Evolutionary conservation across 148 eudicot species (phyloP).

Genomic region (Rhododendron henanense): DNA sequence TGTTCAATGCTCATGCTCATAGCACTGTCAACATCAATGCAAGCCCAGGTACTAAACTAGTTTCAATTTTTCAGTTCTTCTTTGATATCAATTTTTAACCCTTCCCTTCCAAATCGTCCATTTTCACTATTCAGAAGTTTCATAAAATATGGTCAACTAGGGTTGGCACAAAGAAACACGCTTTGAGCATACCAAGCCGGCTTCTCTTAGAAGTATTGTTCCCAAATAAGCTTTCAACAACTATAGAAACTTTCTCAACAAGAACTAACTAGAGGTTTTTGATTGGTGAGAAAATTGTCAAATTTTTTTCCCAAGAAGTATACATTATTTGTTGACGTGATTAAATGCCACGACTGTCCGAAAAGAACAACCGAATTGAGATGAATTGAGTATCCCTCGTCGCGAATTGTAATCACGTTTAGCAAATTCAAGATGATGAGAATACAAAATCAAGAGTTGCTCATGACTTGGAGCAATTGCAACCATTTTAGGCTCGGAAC

Average conservation of each 20-base stretch:
- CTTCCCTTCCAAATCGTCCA: background rate
- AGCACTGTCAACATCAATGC: constrained; percentile 29
- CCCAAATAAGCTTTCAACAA: too few species aligned
- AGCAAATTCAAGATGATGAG: background rate
- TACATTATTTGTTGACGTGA: too few species aligned
- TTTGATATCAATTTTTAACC: background rate
- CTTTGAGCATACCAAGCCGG: too few species aligned
- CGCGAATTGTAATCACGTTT: background rate
- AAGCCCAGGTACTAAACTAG: constrained; percentile 30
- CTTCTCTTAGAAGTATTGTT: too few species aligned
- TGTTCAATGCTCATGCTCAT: constrained; percentile 48
- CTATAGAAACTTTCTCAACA: background rate
- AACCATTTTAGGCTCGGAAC: background rate
- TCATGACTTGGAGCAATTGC: background rate
- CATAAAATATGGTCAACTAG: background rate
- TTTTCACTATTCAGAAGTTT: background rate
- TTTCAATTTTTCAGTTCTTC: background rate
- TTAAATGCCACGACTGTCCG: background rate
- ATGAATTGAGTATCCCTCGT: background rate
- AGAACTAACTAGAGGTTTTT: background rate
- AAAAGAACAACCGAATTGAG: background rate
- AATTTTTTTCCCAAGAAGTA: background rate
- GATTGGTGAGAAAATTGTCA: background rate
- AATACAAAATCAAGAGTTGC: background rate
- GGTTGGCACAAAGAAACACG: too few species aligned